Evolutionary conservation across 106 monocot genomes (phyloP).

Genomic region (Gastrodia elata): DNA sequence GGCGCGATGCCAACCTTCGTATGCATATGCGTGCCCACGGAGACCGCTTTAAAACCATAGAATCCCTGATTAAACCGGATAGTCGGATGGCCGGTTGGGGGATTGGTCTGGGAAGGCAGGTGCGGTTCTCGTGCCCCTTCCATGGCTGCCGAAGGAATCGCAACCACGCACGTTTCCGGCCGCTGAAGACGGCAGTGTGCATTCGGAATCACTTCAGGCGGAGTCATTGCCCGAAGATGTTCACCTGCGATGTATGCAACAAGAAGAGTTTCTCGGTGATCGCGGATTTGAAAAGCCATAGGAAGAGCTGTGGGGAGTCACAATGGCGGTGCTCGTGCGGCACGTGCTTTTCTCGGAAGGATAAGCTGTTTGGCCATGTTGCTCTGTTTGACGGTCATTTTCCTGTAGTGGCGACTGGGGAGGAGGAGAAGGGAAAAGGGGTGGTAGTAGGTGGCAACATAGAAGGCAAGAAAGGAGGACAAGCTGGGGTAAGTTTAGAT

Average conservation of each 20-base stretch:
- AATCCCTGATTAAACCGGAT: conserved; percentile 25
- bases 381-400: conserved; percentile 47
- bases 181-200: conserved; percentile 53
- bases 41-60: conserved; percentile 44
- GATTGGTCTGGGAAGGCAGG: background rate
- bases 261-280: conserved; percentile 52
- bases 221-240: conserved; percentile 63
- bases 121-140: conserved; percentile 47
- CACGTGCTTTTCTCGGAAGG: conserved; percentile 65
- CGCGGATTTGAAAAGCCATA: conserved; percentile 47
- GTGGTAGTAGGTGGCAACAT: background rate
- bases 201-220: conserved; percentile 55
- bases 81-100: background rate
- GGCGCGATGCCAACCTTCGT: conserved; percentile 66
- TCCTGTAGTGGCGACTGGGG: conserved; percentile 17
- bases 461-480: background rate
- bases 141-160: conserved; percentile 54
- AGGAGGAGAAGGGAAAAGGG: conserved; percentile 9
- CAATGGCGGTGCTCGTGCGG: conserved; percentile 67
- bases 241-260: conserved; percentile 36
- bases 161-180: conserved; percentile 39
- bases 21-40: conserved; percentile 88
- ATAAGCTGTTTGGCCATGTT: conserved; percentile 71
- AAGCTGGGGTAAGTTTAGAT: conserved; percentile 10
- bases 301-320: conserved; percentile 45